Percentiles rank a stretch among this genome's conserved stretches.
Evolutionary conservation across 2,329 filamentous ascomycete species (phyloP).

Genomic region (Penicillium sp.): DNA sequence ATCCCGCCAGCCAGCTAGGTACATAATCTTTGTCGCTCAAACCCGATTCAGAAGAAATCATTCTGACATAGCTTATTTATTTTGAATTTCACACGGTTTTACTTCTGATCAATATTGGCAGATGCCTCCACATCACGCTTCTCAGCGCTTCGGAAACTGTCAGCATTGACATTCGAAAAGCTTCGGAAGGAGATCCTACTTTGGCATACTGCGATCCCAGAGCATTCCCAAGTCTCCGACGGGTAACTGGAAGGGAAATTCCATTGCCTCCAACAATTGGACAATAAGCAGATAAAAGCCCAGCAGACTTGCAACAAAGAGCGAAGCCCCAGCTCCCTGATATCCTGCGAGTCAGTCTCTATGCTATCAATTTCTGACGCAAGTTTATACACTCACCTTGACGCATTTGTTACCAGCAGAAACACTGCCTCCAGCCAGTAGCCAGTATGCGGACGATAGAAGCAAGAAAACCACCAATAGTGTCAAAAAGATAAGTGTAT

Average conservation of each 20-base stretch:
- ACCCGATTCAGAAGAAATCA: too few species aligned
- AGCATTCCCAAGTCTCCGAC: conserved; percentile 37
- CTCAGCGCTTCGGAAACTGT: not conserved
- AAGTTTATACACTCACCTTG: conserved; percentile 20
- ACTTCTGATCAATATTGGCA: not conserved
- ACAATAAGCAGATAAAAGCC: conserved; percentile 60
- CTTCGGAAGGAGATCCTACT: conserved; percentile 6
- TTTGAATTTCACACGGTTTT: not conserved
- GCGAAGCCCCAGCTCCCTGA: conserved; percentile 52
- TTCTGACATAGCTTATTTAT: not conserved
- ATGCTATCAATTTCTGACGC: too few species aligned
- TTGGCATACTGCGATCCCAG: conserved; percentile 16
- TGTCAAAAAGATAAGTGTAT: conserved; percentile 69
- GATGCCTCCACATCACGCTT: not conserved
- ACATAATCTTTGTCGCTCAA: not conserved
- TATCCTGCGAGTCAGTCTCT: not conserved
- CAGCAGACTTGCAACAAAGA: conserved; percentile 53
- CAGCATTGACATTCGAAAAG: not conserved
- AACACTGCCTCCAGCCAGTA: conserved; percentile 50
- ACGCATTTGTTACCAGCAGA: conserved; percentile 35
- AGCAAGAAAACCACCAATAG: conserved; percentile 63
- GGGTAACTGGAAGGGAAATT: conserved; percentile 58
- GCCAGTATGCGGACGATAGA: conserved; percentile 65
- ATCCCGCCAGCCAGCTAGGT: not conserved
- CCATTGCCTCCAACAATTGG: conserved; percentile 57